Conservation (phyloP, 225 moss, liverwort and hornwort species). For the Bryoerythrophyllum caledonicum region DNA sequence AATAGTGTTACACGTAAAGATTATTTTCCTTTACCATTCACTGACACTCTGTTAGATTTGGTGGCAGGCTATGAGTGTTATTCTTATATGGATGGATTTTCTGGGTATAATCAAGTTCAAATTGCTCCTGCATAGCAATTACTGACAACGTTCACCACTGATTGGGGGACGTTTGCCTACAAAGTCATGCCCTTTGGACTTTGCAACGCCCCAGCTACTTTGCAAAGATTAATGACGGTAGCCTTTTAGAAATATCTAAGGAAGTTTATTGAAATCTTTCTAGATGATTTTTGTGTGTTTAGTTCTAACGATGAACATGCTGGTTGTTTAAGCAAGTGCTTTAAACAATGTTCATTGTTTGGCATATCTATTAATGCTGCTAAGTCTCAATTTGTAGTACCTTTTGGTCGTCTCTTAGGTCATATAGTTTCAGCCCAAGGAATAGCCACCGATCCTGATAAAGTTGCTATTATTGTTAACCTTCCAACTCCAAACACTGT, state of each 20-base stretch:
- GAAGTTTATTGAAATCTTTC: background rate
- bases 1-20: too few species aligned
- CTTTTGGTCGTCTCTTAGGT: background rate
- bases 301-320: too few species aligned
- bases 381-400: too few species aligned
- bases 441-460: background rate
- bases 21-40: too few species aligned
- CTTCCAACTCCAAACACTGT: too few species aligned
- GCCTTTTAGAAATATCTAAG: background rate
- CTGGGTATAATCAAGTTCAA: background rate
- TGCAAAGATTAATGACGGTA: background rate
- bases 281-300: too few species aligned
- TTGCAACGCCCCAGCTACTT: background rate
- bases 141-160: background rate
- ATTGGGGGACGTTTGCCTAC: too few species aligned
- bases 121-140: background rate
- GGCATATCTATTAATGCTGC: background rate
- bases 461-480: too few species aligned
- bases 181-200: too few species aligned
- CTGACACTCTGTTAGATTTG: background rate
- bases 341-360: too few species aligned
- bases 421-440: background rate
- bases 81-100: background rate
- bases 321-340: too few species aligned
- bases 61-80: background rate